A percentile compares a stretch with the other conserved stretches of the same genome.
These are phyloP conservation scores for Daldinia decipiens DNA, from an alignment of 495 filamentous ascomycete species.

Conservation along the genomic window DNA sequence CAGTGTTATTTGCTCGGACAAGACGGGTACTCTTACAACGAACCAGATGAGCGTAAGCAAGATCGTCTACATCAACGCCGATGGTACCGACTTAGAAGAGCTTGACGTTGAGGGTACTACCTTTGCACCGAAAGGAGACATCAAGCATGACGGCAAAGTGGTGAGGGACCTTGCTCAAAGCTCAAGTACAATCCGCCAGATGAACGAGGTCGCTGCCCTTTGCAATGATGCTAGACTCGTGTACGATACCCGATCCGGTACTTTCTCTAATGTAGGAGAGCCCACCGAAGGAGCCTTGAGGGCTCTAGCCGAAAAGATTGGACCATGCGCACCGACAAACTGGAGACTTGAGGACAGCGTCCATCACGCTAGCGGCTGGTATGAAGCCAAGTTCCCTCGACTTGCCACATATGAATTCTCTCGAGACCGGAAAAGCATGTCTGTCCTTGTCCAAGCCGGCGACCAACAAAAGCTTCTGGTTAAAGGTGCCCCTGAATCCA, in stretches of 20 bases:
- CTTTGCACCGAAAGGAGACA: slow-evolving; percentile 83
- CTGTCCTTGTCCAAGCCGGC: slow-evolving; percentile 80
- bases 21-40: slow-evolving; percentile 97
- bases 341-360: slow-evolving; percentile 65
- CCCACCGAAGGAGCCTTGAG: slow-evolving; percentile 95
- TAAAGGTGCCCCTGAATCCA: slow-evolving; percentile 94
- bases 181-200: slow-evolving; percentile 82
- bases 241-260: slow-evolving; percentile 76
- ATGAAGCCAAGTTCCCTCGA: slow-evolving; percentile 76
- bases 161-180: slow-evolving; percentile 74
- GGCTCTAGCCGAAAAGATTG: slow-evolving; percentile 94
- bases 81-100: slow-evolving; percentile 82
- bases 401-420: slow-evolving; percentile 97
- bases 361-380: slow-evolving; percentile 84
- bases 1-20: slow-evolving; percentile 99
- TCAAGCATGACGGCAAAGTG: slow-evolving; percentile 72
- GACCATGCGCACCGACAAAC: slow-evolving; percentile 60
- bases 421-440: slow-evolving; percentile 99
- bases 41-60: slow-evolving; percentile 99
- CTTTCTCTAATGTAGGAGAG: slow-evolving; percentile 89
- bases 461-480: slow-evolving; percentile 83
- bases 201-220: slow-evolving; percentile 86
- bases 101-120: slow-evolving; percentile 93
- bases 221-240: slow-evolving; percentile 92
- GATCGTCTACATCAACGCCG: slow-evolving; percentile 80